phyloP scores from a whole-genome alignment of 148 eudicot genomes.

The Rhododendron griersonianum region DNA sequence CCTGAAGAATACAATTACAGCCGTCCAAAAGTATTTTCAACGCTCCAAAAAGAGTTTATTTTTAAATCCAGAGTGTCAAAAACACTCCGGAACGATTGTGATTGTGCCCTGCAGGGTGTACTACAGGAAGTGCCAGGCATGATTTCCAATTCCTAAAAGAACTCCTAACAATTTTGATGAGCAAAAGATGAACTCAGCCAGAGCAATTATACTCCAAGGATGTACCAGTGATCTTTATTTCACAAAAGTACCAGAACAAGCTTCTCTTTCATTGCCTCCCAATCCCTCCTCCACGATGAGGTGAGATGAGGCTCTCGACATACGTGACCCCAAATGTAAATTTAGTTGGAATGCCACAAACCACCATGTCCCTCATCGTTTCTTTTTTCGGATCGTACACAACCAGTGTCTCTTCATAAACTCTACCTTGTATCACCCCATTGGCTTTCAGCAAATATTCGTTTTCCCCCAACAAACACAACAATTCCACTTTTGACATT shows the following conservation, averaged over 20 bases:
- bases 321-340: neutral
- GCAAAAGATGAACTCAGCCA: too few relatives aligned
- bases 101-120: too few relatives aligned
- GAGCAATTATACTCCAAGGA: neutral
- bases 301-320: neutral
- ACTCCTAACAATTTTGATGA: too few relatives aligned
- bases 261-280: neutral
- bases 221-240: neutral
- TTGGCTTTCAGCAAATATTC: neutral
- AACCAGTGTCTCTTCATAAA: neutral
- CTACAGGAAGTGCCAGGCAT: too few relatives aligned
- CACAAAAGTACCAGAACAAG: too few relatives aligned
- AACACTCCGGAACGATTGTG: too few relatives aligned
- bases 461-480: neutral
- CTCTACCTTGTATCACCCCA: neutral
- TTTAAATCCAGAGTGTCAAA: too few relatives aligned
- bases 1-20: too few relatives aligned
- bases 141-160: too few relatives aligned
- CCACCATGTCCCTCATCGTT: neutral
- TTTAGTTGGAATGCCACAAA: neutral
- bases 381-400: neutral
- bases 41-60: too few relatives aligned
- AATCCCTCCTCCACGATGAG: neutral
- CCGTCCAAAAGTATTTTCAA: too few relatives aligned
- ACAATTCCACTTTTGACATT: neutral